These are phyloP conservation scores for Cercospora sesami DNA, from an alignment of 2,329 filamentous ascomycete genomes.

Conservation along the genomic window DNA sequence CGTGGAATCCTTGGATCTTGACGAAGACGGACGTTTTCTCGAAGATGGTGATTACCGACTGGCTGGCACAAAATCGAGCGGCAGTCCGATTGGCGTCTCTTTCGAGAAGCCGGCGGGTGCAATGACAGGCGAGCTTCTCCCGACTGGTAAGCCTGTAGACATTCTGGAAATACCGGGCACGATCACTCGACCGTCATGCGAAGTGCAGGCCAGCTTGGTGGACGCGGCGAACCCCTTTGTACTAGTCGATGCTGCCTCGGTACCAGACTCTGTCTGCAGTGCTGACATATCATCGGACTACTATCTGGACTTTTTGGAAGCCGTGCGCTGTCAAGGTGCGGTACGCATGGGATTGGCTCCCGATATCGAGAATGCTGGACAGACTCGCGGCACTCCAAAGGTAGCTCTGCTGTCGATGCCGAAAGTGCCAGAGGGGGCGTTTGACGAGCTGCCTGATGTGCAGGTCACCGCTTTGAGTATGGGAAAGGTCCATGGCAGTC, in stretches of 20 bases:
- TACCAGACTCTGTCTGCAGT: constrained; percentile 18
- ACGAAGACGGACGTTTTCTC: constrained; percentile 29
- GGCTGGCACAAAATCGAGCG: constrained; percentile 21
- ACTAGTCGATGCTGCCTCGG: constrained; percentile 19
- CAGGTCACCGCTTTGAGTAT: constrained; percentile 36
- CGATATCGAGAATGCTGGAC: constrained; percentile 27
- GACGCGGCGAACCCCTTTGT: constrained; percentile 31
- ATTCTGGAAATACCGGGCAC: constrained; percentile 25
- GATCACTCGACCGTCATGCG: constrained; percentile 16
- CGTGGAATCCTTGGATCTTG: constrained; percentile 30
- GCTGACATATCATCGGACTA: constrained; percentile 10
- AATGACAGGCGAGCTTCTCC: constrained; percentile 29
- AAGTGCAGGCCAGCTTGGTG: constrained; percentile 25
- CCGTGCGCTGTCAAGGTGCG: constrained; percentile 25
- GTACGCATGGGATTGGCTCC: constrained; percentile 28
- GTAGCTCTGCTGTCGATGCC: constrained; percentile 29
- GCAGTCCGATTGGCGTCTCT: constrained; percentile 25
- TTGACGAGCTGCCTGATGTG: constrained; percentile 20
- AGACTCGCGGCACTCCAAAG: constrained; percentile 30
- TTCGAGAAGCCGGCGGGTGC: constrained; percentile 27
- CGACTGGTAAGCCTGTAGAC: constrained; percentile 22
- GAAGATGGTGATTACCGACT: constrained; percentile 30
- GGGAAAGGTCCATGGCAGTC: constrained; percentile 38
- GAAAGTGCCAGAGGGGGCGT: not conserved
- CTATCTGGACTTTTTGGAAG: constrained; percentile 27